Percentiles rank a stretch among this genome's conserved stretches.
Conservation (phyloP, 148 eudicot genomes). For the Chenopodium berlandieri region DNA sequence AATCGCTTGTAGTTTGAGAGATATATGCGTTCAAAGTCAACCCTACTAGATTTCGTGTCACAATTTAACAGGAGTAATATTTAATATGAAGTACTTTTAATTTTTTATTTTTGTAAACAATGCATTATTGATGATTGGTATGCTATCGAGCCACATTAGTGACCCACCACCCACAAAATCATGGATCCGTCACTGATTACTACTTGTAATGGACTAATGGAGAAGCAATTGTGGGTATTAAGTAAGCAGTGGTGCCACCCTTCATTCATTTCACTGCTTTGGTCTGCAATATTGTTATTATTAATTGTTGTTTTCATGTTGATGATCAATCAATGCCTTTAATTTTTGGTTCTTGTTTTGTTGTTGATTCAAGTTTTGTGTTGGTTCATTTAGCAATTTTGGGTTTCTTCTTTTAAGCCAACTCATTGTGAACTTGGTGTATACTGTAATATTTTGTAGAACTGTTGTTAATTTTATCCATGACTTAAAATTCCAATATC, state of each 20-base stretch:
- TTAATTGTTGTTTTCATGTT: background rate
- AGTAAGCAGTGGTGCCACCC: conserved; percentile 33
- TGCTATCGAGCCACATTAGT: too few relatives aligned
- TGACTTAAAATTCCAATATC: background rate
- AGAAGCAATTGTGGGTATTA: too few relatives aligned
- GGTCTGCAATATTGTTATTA: background rate
- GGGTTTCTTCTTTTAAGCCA: background rate
- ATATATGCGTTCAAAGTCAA: too few relatives aligned
- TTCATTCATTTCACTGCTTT: background rate
- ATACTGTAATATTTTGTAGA: background rate
- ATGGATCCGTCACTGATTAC: too few relatives aligned
- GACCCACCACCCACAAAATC: too few relatives aligned
- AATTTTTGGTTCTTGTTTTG: background rate
- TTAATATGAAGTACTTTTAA: too few relatives aligned
- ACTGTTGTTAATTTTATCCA: background rate
- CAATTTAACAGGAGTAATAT: too few relatives aligned
- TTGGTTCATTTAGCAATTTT: background rate
- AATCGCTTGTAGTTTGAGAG: too few relatives aligned
- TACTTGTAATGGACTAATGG: too few relatives aligned
- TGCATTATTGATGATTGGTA: too few relatives aligned
- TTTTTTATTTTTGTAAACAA: too few relatives aligned
- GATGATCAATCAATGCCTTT: background rate
- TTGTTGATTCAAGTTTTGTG: background rate
- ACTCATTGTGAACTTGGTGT: background rate
- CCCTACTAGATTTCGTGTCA: too few relatives aligned